Percentiles rank a stretch among this genome's conserved stretches.
Conservation (phyloP, 2,329 filamentous ascomycete species). For the Helminthosporium solani region DNA sequence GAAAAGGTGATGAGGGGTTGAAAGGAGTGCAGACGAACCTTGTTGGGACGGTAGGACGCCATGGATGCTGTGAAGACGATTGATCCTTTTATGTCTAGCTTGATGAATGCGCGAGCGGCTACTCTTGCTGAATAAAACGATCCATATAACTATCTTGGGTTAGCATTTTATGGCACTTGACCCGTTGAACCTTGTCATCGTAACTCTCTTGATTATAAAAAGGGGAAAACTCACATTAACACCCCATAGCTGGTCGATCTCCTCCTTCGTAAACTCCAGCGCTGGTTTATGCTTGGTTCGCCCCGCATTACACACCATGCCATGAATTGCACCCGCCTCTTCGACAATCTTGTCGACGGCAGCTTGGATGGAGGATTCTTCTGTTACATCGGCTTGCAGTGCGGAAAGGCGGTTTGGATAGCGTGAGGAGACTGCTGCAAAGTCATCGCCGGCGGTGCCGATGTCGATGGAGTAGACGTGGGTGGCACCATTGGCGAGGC, state of each 20-base stretch:
- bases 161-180: neutral
- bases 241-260: constrained; percentile 48
- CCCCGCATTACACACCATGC: constrained; percentile 54
- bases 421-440: constrained; percentile 39
- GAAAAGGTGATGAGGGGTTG: neutral
- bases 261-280: constrained; percentile 52
- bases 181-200: no score
- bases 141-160: constrained; percentile 40
- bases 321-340: constrained; percentile 48
- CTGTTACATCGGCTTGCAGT: constrained; percentile 50
- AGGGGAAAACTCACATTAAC: constrained; percentile 37
- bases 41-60: constrained; percentile 50
- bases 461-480: constrained; percentile 52
- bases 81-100: constrained; percentile 47
- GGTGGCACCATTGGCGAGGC: constrained; percentile 48
- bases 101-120: constrained; percentile 49
- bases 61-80: constrained; percentile 52
- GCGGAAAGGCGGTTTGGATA: constrained; percentile 46
- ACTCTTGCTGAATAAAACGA: constrained; percentile 48
- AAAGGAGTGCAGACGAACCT: neutral
- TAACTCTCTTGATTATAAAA: no score
- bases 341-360: constrained; percentile 49
- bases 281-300: constrained; percentile 55
- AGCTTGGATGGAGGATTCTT: constrained; percentile 47
- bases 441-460: constrained; percentile 45